Base-by-base conservation (phyloP, 768 basidiomycete genomes). In the Coprinopsis cinerea region DNA sequence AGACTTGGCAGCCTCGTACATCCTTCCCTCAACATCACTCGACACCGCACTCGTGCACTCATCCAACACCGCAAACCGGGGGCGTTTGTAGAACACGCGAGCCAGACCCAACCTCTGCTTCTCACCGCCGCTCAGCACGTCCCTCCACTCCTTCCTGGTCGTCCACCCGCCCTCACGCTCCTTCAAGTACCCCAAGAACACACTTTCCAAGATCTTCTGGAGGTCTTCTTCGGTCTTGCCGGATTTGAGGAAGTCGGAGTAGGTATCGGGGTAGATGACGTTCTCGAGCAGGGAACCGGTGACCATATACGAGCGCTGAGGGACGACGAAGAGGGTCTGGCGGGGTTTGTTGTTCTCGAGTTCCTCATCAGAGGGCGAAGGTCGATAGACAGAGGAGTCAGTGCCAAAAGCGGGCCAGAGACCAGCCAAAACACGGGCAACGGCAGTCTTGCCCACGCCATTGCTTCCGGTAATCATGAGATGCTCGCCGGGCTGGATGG, bases 101-200 rank as follows among this genome's bases (percentile, higher is more conserved):
- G 93, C 91, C 76, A 97, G 81, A 0, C 80, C 85, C 88, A 97
- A 93, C 81, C 94, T 68, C 66, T 98, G 95, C 68, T 96, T 97
- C 77, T 97, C 95, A 0, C 95, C 95, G 0, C 95, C 95, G 57
- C 91, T 93, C 59, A 95, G 69, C 39, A 97, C 91, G 67, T 96
- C 92, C 55, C 92, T 79, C 94, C 94, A 98, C 65, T 97, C 94
- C 67, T 96, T 97, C 60, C 85, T 70, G 23, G 91, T 86, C 52
- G 73, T 74, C 82, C 91, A 89, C 0, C 94, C 93, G 0, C 95
- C 94, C 64, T 96, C 95, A 23, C 95, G 69, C 39, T 77, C 77
- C 2, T 91, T 88, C 20, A 97, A 63, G 63, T 97, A 97, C 15
- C 75, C 85, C 54, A 98, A 64, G 66, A 89, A 89, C 10, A 86